These are phyloP conservation scores for Elongisporangium anandrum DNA, from an alignment of 352 stramenopile genomes.

Conservation along the genomic window DNA sequence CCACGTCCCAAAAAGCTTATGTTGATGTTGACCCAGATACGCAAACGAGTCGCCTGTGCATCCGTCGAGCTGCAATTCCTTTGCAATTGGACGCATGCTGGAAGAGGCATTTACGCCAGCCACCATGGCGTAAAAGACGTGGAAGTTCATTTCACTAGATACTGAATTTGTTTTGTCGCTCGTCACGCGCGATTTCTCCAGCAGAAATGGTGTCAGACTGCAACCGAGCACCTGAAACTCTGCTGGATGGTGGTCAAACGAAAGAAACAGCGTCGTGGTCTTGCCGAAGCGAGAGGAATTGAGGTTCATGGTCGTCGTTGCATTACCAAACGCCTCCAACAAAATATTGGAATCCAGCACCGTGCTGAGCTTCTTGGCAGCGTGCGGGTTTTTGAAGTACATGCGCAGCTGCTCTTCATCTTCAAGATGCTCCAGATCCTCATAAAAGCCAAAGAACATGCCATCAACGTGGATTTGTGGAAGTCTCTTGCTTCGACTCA, in stretches of 20 bases:
- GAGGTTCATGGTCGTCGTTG: constrained; percentile 53
- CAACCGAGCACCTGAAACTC: constrained; percentile 58
- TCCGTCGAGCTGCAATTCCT: constrained; percentile 36
- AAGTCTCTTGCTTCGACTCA: constrained; percentile 68
- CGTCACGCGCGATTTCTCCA: constrained; percentile 67
- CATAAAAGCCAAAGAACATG: constrained; percentile 77
- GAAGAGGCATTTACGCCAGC: constrained; percentile 41
- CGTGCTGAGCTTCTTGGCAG: constrained; percentile 50
- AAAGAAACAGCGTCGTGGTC: constrained; percentile 42
- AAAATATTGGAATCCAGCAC: constrained; percentile 69
- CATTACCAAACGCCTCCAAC: constrained; percentile 74
- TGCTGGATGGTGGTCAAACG: constrained; percentile 35
- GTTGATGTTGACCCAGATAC: constrained; percentile 40
- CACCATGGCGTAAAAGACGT: constrained; percentile 70
- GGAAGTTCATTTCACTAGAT: constrained; percentile 51
- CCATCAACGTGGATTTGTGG: constrained; percentile 70
- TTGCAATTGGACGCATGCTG: constrained; percentile 23
- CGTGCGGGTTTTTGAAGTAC: constrained; percentile 70
- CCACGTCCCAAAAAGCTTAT: constrained; percentile 21
- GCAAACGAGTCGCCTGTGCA: constrained; percentile 33
- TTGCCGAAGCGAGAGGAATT: constrained; percentile 81
- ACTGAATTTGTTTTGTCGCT: constrained; percentile 7
- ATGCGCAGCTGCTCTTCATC: constrained; percentile 78
- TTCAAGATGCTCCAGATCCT: constrained; percentile 69
- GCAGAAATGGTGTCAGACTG: constrained; percentile 49